Conservation (phyloP, 306 rosid species). For the Trifolium fragiferum region DNA sequence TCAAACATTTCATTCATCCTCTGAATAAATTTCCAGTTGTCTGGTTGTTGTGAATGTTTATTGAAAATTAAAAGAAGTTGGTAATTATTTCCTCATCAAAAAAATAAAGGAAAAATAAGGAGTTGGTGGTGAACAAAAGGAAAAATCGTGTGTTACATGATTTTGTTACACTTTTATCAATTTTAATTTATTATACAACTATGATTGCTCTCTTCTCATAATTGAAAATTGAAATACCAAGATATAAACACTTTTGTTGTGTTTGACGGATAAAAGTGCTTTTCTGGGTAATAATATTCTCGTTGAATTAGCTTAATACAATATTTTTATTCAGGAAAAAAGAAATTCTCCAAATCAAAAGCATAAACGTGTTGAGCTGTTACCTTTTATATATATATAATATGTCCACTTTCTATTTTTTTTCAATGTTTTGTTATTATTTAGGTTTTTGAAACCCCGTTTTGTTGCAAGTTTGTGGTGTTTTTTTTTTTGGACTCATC, state of each 20-base stretch:
- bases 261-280: slow-evolving; percentile 49
- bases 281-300: slow-evolving; percentile 44
- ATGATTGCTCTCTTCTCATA: slow-evolving; percentile 9
- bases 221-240: slow-evolving; percentile 36
- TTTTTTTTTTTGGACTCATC: slow-evolving; percentile 45
- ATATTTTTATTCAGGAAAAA: neutral
- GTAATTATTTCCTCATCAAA: neutral
- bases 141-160: slow-evolving; percentile 31
- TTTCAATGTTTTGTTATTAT: slow-evolving; percentile 13
- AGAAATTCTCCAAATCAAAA: slow-evolving; percentile 42
- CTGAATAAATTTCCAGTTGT: slow-evolving; percentile 17
- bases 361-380: slow-evolving; percentile 88
- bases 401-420: slow-evolving; percentile 4
- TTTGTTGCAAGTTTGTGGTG: slow-evolving; percentile 52
- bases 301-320: slow-evolving; percentile 8
- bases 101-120: slow-evolving; percentile 15
- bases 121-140: neutral
- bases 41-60: slow-evolving; percentile 50
- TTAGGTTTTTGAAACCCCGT: slow-evolving; percentile 42
- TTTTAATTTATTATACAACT: neutral
- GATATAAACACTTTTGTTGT: slow-evolving; percentile 9
- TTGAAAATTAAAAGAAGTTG: slow-evolving; percentile 44
- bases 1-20: neutral
- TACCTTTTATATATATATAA: too few relatives aligned
- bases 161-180: slow-evolving; percentile 41